Evolutionary conservation across 2,329 filamentous ascomycete genomes (phyloP).

Genomic region (Ophiocordyceps camponoti-rufipedis): DNA sequence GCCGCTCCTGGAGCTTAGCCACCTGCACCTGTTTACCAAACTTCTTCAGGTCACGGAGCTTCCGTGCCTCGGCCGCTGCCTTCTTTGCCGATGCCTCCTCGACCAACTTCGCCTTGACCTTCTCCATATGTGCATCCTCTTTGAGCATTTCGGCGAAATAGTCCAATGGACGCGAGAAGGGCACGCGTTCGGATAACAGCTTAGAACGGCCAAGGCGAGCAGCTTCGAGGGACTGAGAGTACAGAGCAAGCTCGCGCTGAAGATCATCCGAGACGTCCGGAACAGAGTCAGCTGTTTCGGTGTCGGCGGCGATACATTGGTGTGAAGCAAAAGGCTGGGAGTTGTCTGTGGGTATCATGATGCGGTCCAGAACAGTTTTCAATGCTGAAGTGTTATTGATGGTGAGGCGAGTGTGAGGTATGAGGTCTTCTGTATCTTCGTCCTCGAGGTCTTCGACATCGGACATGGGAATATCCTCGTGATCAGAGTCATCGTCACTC

Average conservation of each 20-base stretch:
- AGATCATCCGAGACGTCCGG: constrained; percentile 80
- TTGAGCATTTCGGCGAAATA: constrained; percentile 99
- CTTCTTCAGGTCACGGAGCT: constrained; percentile 91
- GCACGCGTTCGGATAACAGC: constrained; percentile 64
- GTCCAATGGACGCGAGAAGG: constrained; percentile 78
- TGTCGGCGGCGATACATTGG: constrained; percentile 53
- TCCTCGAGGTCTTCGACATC: constrained; percentile 65
- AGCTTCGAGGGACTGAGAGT: constrained; percentile 71
- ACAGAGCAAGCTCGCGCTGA: constrained; percentile 81
- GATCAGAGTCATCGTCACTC: constrained; percentile 52
- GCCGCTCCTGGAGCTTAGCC: constrained; percentile 84
- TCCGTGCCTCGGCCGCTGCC: constrained; percentile 76
- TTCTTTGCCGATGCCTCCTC: constrained; percentile 88
- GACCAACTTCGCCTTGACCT: constrained; percentile 81
- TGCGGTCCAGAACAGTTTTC: constrained; percentile 59
- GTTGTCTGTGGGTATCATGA: constrained; percentile 45
- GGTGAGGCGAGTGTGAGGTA: constrained; percentile 80
- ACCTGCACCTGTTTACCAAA: constrained; percentile 98
- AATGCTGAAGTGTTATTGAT: constrained; percentile 95
- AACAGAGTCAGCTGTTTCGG: constrained; percentile 47
- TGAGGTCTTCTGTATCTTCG: constrained; percentile 69
- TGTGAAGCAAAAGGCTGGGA: constrained; percentile 66
- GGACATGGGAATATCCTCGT: constrained; percentile 77
- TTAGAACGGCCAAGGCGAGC: constrained; percentile 54
- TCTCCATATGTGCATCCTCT: constrained; percentile 94